These are phyloP conservation scores for Xylaria venustula DNA, from an alignment of 495 filamentous ascomycete genomes.

Conservation along the genomic window DNA sequence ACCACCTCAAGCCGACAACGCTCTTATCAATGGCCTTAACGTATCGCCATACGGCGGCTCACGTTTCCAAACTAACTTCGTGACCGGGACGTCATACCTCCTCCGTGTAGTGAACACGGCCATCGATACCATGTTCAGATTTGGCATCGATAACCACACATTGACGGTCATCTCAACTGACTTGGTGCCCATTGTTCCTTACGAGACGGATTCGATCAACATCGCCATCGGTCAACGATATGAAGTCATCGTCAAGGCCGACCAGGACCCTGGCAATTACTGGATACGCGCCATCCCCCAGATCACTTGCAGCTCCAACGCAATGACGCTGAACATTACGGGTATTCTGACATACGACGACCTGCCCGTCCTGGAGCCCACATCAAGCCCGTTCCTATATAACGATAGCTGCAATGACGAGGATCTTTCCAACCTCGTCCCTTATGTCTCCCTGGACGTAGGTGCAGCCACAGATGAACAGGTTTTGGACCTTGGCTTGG, in stretches of 20 bases:
- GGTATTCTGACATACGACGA: slow-evolving; percentile 57
- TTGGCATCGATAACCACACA: slow-evolving; percentile 51
- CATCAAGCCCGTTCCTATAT: slow-evolving; percentile 23
- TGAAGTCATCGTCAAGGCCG: slow-evolving; percentile 61
- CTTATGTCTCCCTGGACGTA: slow-evolving; percentile 38
- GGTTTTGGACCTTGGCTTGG: slow-evolving; percentile 29
- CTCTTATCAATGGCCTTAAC: slow-evolving; percentile 54
- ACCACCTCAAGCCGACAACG: slow-evolving; percentile 43
- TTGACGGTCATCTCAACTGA: slow-evolving; percentile 49
- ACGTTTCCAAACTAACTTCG: slow-evolving; percentile 42
- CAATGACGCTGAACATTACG: slow-evolving; percentile 46
- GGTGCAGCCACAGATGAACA: slow-evolving; percentile 22
- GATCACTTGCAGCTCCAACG: slow-evolving; percentile 44
- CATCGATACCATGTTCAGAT: slow-evolving; percentile 47
- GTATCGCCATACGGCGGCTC: slow-evolving; percentile 36
- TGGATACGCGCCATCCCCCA: slow-evolving; percentile 64
- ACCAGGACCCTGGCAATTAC: slow-evolving; percentile 49
- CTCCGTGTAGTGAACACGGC: slow-evolving; percentile 57
- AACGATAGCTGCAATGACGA: slow-evolving; percentile 43
- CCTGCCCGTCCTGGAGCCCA: slow-evolving; percentile 32
- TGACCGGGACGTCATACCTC: slow-evolving; percentile 45
- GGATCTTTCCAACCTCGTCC: slow-evolving; percentile 37
- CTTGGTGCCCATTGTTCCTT: slow-evolving; percentile 50
- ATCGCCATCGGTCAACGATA: slow-evolving; percentile 70
- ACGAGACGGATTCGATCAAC: slow-evolving; percentile 38